These are phyloP conservation scores for Datisca glomerata DNA, from an alignment of 306 rosid species.

Conservation along the genomic window DNA sequence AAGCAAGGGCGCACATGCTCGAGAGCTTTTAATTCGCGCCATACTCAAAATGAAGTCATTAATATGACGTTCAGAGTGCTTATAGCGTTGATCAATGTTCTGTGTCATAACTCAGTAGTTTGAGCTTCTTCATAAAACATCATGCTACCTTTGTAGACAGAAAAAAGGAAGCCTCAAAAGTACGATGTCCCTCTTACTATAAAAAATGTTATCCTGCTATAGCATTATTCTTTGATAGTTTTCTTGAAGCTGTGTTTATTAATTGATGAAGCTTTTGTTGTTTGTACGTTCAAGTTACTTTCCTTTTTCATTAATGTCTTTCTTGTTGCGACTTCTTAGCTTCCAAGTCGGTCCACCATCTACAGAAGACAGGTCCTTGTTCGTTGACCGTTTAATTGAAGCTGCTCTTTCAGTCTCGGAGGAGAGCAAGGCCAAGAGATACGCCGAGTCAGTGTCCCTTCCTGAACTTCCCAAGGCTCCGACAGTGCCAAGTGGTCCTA, in stretches of 20 bases:
- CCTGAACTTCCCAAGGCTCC: conserved; percentile 96
- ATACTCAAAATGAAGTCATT: too few relatives aligned
- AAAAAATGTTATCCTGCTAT: not conserved
- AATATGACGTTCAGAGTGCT: too few relatives aligned
- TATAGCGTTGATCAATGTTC: too few relatives aligned
- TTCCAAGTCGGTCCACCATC: conserved; percentile 53
- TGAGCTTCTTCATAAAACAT: too few relatives aligned
- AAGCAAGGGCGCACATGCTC: too few relatives aligned
- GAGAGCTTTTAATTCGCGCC: too few relatives aligned
- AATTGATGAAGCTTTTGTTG: not conserved
- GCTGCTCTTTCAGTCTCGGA: conserved; percentile 62
- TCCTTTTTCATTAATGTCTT: not conserved
- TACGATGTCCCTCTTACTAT: too few relatives aligned
- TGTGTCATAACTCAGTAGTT: too few relatives aligned
- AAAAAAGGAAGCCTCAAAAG: too few relatives aligned
- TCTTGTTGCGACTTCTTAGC: conserved; percentile 30
- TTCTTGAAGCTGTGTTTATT: not conserved
- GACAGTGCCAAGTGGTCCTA: conserved; percentile 71
- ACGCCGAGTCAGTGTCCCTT: conserved; percentile 27
- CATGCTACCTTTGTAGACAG: too few relatives aligned
- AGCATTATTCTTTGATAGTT: not conserved
- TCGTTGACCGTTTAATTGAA: conserved; percentile 54
- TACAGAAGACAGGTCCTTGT: conserved; percentile 51
- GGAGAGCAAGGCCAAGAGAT: conserved; percentile 44
- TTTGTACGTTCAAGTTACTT: not conserved